Evolutionary conservation across 257 asterid genomes (phyloP).

Genomic region (Fraxinus cuspidata): DNA sequence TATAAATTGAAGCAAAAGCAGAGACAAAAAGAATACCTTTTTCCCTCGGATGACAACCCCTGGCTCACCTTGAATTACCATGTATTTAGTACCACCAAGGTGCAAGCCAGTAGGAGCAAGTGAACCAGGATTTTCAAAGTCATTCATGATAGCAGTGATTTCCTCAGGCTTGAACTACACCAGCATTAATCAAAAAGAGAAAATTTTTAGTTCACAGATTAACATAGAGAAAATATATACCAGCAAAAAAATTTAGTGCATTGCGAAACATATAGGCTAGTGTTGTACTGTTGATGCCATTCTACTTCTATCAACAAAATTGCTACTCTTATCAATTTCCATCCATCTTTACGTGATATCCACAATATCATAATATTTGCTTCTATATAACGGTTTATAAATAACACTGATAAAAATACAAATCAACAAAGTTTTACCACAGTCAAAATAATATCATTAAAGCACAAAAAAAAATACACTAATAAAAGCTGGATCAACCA

Average conservation of each 20-base stretch:
- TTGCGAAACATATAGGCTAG: neutral
- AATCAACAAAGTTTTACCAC: neutral
- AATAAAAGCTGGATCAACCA: neutral
- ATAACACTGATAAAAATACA: neutral
- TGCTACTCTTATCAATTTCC: neutral
- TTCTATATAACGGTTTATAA: neutral
- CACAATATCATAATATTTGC: neutral
- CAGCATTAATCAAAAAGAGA: slow-evolving; percentile 15
- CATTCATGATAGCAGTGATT: slow-evolving; percentile 51
- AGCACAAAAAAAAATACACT: neutral
- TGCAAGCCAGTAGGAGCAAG: slow-evolving; percentile 76
- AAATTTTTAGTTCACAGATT: slow-evolving; percentile 12
- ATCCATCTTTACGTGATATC: neutral
- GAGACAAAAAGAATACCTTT: slow-evolving; percentile 47
- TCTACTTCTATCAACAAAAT: neutral
- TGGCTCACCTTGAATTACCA: slow-evolving; percentile 77
- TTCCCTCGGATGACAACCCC: slow-evolving; percentile 75
- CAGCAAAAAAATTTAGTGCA: neutral
- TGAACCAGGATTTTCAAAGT: slow-evolving; percentile 60
- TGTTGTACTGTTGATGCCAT: neutral
- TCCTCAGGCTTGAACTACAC: slow-evolving; percentile 63
- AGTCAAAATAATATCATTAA: neutral
- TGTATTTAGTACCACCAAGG: slow-evolving; percentile 70
- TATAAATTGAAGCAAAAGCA: slow-evolving; percentile 7
- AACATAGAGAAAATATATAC: neutral